These are phyloP conservation scores for Emmonsia crescens DNA, from an alignment of 2,329 filamentous ascomycete species.

Conservation along the genomic window DNA sequence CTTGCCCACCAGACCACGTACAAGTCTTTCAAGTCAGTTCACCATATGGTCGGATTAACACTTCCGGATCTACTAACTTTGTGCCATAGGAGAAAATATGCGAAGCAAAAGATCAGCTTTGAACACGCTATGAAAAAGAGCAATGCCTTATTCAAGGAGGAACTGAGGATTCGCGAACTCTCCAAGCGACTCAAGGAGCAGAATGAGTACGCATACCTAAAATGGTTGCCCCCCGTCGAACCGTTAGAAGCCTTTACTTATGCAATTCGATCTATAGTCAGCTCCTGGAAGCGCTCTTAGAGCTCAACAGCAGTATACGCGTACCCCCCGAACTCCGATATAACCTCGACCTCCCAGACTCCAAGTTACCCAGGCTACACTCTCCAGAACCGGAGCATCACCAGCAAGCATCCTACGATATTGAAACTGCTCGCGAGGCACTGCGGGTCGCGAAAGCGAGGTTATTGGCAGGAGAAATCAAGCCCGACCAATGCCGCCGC, in stretches of 20 bases:
- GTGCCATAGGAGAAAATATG: slow-evolving; percentile 67
- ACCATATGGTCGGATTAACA: neutral
- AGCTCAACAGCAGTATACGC: slow-evolving; percentile 75
- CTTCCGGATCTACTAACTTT: neutral
- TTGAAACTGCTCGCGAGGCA: slow-evolving; percentile 23
- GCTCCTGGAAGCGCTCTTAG: slow-evolving; percentile 75
- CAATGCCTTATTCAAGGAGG: slow-evolving; percentile 55
- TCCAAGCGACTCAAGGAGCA: slow-evolving; percentile 78
- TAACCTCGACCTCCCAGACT: slow-evolving; percentile 46
- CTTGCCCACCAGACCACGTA: slow-evolving; percentile 43
- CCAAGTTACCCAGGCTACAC: slow-evolving; percentile 32
- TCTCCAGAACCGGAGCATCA: slow-evolving; percentile 33
- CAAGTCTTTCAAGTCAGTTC: slow-evolving; percentile 54
- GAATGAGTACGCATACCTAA: slow-evolving; percentile 60
- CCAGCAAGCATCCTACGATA: slow-evolving; percentile 25
- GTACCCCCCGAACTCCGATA: slow-evolving; percentile 65
- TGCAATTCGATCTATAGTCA: slow-evolving; percentile 49
- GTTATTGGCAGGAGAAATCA: slow-evolving; percentile 27
- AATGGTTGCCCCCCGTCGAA: neutral
- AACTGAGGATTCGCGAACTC: slow-evolving; percentile 68
- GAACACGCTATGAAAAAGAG: slow-evolving; percentile 67
- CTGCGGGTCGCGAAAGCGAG: slow-evolving; percentile 31
- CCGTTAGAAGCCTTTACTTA: slow-evolving; percentile 9
- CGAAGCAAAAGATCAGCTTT: slow-evolving; percentile 72
- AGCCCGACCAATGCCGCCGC: slow-evolving; percentile 25